Evolutionary conservation across 345 rosid species (phyloP), one percentile per base, ranked within the genome.

Genomic region (Salix brachista): DNA sequence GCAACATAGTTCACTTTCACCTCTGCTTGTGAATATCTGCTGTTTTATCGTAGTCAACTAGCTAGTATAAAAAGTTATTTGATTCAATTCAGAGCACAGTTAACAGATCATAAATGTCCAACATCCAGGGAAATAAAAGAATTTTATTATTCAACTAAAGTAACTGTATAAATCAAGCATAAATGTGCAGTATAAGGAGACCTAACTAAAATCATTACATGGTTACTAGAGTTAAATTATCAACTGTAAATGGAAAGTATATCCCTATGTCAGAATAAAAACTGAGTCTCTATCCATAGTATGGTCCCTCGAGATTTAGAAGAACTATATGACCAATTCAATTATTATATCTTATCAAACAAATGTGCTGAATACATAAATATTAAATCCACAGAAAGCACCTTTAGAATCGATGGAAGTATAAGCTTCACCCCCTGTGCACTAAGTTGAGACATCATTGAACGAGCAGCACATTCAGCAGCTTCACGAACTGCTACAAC

Each of bases 391-490:
- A 75, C 44, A 75, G 80, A 41, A 28, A 65, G 61, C 67, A 96
- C 98, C 97, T 90, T 91, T 69, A 93, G 85, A 71, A 96, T 90
- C 68, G 97, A 96, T 28, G 99, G 99, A 79, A 96, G 98, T 68
- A 96, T 96, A 80, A 92, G 92, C 86, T 96, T 96, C 79, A 96
- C 99, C 62, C 99, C 98, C 76, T 87, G 93, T 32, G 87, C 98
- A 30, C 87, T 91, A 54, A 96, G 92, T 67, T 93, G 96, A 88
- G 99, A 89, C 99, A 93, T 96, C 97, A 96, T 93, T 65, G 99
- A 97, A 39, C 98, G 99, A 80, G 99, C 95, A 80, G 98, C 96
- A 81, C 97, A 92, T 79, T 96, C 98, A 75, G 98, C 97, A 84
- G 97, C 98, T 82, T 93, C 99, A 70, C 99, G 99, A 83, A 96